Percentiles rank a stretch among this genome's conserved stretches.
phyloP scores from a whole-genome alignment of 1,284 basidiomycete species.

The Polyporus tsugae region DNA sequence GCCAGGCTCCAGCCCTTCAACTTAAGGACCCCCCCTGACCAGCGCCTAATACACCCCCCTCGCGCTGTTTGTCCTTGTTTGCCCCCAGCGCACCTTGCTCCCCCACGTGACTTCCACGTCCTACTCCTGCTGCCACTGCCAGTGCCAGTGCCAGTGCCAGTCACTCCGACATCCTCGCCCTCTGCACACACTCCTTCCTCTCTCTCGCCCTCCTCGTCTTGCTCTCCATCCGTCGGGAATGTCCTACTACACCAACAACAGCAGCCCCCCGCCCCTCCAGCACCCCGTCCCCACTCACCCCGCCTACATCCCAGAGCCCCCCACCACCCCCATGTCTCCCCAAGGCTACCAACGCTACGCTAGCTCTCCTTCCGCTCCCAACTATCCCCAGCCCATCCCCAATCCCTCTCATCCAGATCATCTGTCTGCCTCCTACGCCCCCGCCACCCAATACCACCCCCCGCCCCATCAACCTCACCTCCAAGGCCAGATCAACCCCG shows the following conservation, averaged over 20 bases:
- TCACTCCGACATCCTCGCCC: not conserved
- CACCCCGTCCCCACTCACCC: constrained; percentile 93
- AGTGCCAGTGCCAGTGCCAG: no score
- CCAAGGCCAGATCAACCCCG: constrained; percentile 38
- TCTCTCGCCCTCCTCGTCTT: not conserved
- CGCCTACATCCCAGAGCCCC: constrained; percentile 89
- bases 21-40: not conserved
- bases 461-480: constrained; percentile 43
- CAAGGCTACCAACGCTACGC: constrained; percentile 81
- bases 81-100: not conserved
- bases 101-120: constrained; percentile 11
- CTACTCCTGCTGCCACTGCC: no score
- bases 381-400: constrained; percentile 47
- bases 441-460: constrained; percentile 39
- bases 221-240: constrained; percentile 34
- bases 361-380: constrained; percentile 57
- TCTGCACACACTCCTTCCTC: not conserved
- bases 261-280: constrained; percentile 83
- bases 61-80: constrained; percentile 17
- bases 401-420: constrained; percentile 38
- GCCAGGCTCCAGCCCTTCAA: not conserved
- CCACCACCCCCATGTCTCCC: constrained; percentile 79
- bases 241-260: constrained; percentile 54
- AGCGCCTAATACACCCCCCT: not conserved
- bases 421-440: constrained; percentile 42